phyloP scores from a whole-genome alignment of 2,329 filamentous ascomycete genomes.

The Talaromyces albobiverticillius region DNA sequence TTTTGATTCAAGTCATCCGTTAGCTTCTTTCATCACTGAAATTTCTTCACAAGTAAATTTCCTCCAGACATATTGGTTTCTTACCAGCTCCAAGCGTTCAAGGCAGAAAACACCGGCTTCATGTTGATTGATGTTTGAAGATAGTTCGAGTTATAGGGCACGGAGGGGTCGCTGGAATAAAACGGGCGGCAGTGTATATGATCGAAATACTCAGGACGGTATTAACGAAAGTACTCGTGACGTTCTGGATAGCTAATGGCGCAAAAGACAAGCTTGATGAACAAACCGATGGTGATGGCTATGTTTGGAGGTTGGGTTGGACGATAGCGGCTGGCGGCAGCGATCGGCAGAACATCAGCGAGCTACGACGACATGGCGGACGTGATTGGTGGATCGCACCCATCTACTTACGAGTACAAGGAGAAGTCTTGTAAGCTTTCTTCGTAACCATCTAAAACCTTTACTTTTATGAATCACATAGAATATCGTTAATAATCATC shows the following conservation, averaged over 20 bases:
- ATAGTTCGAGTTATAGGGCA: background rate
- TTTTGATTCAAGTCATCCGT: background rate
- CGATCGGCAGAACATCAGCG: slow-evolving; percentile 1
- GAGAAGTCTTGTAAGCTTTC: background rate
- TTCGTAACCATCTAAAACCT: too few species aligned
- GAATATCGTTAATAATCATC: background rate
- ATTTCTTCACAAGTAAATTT: too few species aligned
- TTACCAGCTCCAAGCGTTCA: slow-evolving; percentile 16
- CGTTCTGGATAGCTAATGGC: background rate
- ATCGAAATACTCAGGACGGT: background rate
- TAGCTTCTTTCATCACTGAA: slow-evolving; percentile 4
- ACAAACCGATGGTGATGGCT: background rate
- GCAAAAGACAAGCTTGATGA: background rate
- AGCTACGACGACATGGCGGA: background rate
- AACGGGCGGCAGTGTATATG: background rate
- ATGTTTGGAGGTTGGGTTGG: background rate
- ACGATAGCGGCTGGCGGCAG: slow-evolving; percentile 9
- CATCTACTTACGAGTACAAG: background rate
- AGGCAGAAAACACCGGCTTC: slow-evolving; percentile 39
- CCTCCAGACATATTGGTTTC: too few species aligned
- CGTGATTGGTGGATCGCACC: background rate
- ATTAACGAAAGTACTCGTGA: background rate
- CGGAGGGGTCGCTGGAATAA: background rate
- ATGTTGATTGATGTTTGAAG: slow-evolving; percentile 2
- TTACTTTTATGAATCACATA: background rate